phyloP scores from a whole-genome alignment of 73 alveolate genomes.

The Uronychia binucleata region DNA sequence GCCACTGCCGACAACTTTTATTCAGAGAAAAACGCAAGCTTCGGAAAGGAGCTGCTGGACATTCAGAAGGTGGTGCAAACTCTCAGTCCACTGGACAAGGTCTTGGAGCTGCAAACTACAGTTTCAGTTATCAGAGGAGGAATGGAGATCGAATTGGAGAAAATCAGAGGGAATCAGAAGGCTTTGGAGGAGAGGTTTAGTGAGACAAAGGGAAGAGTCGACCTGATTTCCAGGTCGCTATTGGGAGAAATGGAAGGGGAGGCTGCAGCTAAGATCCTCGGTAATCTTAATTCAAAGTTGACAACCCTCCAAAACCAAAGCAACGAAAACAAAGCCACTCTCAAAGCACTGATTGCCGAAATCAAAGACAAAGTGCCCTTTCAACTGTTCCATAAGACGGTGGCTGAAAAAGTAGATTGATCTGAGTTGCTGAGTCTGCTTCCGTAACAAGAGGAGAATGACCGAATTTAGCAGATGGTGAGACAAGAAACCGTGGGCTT shows the following conservation, averaged over 20 bases:
- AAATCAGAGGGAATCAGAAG: neutral
- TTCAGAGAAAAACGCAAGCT: neutral
- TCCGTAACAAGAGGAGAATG: neutral
- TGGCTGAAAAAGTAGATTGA: neutral
- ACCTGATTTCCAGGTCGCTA: neutral
- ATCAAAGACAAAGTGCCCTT: neutral
- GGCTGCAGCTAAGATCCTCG: neutral
- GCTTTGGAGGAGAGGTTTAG: neutral
- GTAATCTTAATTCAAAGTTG: neutral
- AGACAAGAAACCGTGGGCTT: constrained; percentile 11
- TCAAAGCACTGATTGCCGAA: neutral
- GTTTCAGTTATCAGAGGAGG: neutral
- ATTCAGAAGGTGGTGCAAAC: neutral
- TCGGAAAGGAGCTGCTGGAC: neutral
- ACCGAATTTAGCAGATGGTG: constrained; percentile 1
- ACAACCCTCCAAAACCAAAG: neutral
- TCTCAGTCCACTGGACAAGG: neutral
- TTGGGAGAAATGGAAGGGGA: neutral
- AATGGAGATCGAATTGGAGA: neutral
- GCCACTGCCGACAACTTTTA: neutral
- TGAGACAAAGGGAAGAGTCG: neutral
- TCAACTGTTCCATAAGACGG: neutral
- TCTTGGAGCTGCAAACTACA: neutral
- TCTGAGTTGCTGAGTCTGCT: neutral
- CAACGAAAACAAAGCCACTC: neutral